Percentiles rank a stretch among this genome's conserved stretches.
phyloP scores from a whole-genome alignment of 108 stramenopile species.

The Pseudonitzschia delicatissima region DNA sequence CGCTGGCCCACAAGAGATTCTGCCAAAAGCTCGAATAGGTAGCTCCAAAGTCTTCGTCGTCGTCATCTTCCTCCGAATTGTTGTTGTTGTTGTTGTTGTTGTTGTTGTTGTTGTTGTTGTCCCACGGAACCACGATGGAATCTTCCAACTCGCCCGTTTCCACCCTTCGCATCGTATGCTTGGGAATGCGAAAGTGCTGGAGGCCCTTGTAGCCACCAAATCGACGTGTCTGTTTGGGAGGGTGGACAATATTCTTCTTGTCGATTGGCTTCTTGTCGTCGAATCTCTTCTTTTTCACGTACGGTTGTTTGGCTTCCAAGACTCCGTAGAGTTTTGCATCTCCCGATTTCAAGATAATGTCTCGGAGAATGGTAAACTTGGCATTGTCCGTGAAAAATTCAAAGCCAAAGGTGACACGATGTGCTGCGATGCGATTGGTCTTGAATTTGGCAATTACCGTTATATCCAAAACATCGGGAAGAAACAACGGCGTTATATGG shows the following conservation, averaged over 20 bases:
- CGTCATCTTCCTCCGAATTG: neutral
- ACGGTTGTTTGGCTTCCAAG: neutral
- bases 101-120: neutral
- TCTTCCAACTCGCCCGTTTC: neutral
- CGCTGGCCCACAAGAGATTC: constrained; percentile 41
- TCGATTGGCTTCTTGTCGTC: neutral
- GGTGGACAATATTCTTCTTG: neutral
- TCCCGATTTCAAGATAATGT: neutral
- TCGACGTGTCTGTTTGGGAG: neutral
- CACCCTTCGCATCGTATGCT: neutral
- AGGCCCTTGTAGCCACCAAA: neutral
- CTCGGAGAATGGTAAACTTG: neutral
- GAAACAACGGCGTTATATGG: too few relatives aligned
- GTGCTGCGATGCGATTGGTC: neutral
- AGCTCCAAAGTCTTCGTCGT: neutral
- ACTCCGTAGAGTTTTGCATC: neutral
- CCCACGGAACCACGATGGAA: neutral
- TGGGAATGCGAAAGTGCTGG: neutral
- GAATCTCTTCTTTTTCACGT: neutral
- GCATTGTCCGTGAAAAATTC: neutral
- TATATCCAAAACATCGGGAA: too few relatives aligned
- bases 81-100: neutral
- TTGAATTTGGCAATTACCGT: too few relatives aligned
- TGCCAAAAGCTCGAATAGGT: constrained; percentile 44
- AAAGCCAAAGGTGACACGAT: neutral